A percentile compares a stretch with the other conserved stretches of the same genome.
phyloP scores from a whole-genome alignment of 352 stramenopile genomes.

The Pythium utonaiense region DNA sequence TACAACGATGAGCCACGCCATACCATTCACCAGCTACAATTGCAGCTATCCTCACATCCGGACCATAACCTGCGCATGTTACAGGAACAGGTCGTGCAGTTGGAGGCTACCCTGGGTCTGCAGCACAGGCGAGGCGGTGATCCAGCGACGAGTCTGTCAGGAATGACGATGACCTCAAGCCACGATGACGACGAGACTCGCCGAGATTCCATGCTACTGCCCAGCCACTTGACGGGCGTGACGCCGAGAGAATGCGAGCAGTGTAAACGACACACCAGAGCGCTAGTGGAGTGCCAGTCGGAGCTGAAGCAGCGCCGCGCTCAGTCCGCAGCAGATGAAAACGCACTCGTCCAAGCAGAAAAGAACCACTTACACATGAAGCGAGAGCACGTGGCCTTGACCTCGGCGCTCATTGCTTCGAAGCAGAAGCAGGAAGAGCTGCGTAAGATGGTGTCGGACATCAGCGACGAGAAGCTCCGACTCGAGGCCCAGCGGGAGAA shows the following conservation, averaged over 20 bases:
- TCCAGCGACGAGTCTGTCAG: neutral
- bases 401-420: conserved; percentile 32
- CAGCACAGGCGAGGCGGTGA: conserved; percentile 13
- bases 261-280: conserved; percentile 33
- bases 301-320: conserved; percentile 46
- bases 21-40: conserved; percentile 47
- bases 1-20: conserved; percentile 14
- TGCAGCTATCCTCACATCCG: conserved; percentile 50
- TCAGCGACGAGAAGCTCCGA: conserved; percentile 51
- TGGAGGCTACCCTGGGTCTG: conserved; percentile 27
- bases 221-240: conserved; percentile 11
- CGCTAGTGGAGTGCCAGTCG: conserved; percentile 39
- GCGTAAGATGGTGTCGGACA: conserved; percentile 36
- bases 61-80: conserved; percentile 49
- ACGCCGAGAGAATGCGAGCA: conserved; percentile 27
- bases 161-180: conserved; percentile 41
- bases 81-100: conserved; percentile 50
- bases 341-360: conserved; percentile 41
- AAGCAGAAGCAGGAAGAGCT: conserved; percentile 62
- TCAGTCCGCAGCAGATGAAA: conserved; percentile 37
- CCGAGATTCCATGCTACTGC: conserved; percentile 13
- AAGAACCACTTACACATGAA: conserved; percentile 37
- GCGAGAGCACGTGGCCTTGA: conserved; percentile 44
- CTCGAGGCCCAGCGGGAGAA: conserved; percentile 39
- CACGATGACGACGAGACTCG: conserved; percentile 23